Conservation (phyloP, 169 alveolate species). For the Plasmodium inui region DNA sequence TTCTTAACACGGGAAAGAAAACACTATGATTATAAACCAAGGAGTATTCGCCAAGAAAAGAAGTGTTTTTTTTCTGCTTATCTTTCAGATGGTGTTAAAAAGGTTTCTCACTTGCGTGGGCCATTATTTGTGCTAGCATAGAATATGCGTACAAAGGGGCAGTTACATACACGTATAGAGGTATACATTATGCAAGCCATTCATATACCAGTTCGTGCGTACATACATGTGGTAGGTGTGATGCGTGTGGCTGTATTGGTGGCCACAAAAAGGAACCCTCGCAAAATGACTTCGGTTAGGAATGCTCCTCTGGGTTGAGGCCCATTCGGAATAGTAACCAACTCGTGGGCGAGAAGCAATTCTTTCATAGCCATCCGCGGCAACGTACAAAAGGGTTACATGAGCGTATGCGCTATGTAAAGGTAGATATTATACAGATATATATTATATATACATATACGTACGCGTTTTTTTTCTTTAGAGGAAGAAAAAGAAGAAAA, state of each 20-base stretch:
- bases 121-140: background rate
- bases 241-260: background rate
- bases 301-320: background rate
- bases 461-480: background rate
- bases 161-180: background rate
- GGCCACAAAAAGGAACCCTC: background rate
- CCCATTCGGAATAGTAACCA: background rate
- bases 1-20: background rate
- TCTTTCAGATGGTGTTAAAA: background rate
- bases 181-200: background rate
- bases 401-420: background rate
- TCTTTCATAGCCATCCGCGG: background rate
- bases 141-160: background rate
- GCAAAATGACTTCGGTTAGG: background rate
- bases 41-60: background rate
- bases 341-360: background rate
- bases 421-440: conserved; percentile 10
- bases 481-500: too few relatives aligned
- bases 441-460: conserved; percentile 16
- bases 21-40: background rate
- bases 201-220: background rate
- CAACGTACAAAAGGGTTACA: background rate
- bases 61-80: background rate
- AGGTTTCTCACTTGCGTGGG: background rate
- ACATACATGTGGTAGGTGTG: background rate